phyloP scores from a whole-genome alignment of 2,329 filamentous ascomycete genomes.

The Hymenoscyphus fraxineus region DNA sequence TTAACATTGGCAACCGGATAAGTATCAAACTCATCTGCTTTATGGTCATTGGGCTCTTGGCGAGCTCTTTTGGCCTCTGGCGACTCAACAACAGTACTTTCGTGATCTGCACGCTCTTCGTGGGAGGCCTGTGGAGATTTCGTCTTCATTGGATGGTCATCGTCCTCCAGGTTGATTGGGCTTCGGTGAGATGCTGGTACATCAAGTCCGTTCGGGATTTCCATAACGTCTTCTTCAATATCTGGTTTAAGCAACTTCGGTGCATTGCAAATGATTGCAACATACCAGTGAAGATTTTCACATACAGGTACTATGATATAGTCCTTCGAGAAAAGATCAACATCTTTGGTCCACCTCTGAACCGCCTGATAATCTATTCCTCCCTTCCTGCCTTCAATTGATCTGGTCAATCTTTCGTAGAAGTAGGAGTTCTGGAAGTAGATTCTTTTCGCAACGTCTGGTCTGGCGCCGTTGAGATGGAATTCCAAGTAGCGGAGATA shows the following conservation, averaged over 20 bases:
- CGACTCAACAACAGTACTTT: not conserved
- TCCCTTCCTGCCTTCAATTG: slow-evolving; percentile 45
- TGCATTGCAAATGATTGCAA: slow-evolving; percentile 92
- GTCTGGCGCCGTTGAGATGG: slow-evolving; percentile 50
- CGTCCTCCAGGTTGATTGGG: slow-evolving; percentile 3
- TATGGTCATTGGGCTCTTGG: slow-evolving; percentile 9
- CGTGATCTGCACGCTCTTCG: not conserved
- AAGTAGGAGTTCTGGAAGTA: slow-evolving; percentile 95
- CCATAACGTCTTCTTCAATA: not conserved
- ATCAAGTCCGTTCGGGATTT: not conserved
- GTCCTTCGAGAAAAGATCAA: slow-evolving; percentile 81
- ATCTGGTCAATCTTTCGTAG: slow-evolving; percentile 70
- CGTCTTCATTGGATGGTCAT: slow-evolving; percentile 7
- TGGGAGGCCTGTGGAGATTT: not conserved
- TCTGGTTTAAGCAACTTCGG: slow-evolving; percentile 51
- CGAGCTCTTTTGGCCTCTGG: slow-evolving; percentile 10
- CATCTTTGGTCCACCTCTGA: slow-evolving; percentile 78
- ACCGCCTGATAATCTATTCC: slow-evolving; percentile 83
- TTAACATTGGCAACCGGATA: slow-evolving; percentile 7
- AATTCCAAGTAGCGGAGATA: slow-evolving; percentile 74
- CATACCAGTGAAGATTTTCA: slow-evolving; percentile 83
- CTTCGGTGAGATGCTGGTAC: not conserved
- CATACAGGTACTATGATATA: slow-evolving; percentile 93
- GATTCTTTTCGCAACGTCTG: slow-evolving; percentile 58
- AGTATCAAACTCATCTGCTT: not conserved